Evolutionary conservation across 2,329 filamentous ascomycete species (phyloP), one percentile per base, ranked within the genome.

Genomic region (Fusarium clavum): DNA sequence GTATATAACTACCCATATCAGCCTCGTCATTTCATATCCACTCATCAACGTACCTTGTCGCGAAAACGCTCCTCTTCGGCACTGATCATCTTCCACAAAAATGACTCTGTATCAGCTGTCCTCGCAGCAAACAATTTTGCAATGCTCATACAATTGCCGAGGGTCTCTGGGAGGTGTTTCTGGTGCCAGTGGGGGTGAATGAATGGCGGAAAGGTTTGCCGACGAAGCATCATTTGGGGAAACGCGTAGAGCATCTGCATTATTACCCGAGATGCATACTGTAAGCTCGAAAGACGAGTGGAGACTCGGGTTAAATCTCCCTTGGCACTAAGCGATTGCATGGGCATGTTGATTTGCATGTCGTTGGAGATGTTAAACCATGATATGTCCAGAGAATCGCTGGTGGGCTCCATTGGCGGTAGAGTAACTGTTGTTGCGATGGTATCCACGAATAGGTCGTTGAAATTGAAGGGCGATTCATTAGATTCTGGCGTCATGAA

Each of bases 201-300:
- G 8, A 79, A 79, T 0, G 77, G 77, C 3, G 77, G 77, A 32
- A 79, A 73, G 1, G 66, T 77, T 9, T 76, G 70, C 2, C 74
- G 74, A 9, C 75, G 69, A 10, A 75, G 67, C 77, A 79, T 79
- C 77, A 77, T 77, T 11, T 69, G 74, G 0, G 77, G 77, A 34
- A 76, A 79, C 1, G 76, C 67, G 22, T 75, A 69, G 2, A 78
- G 52, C 2, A 67, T 70, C 13, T 76, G 72, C 12, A 70, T 54
- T 14, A 78, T 73, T 2, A 78, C 57, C 1, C 59, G 60, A 0
- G 75, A 71, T 5, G 73, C 71, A 14, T 69, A 61, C 14, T 71
- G 66, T 3, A 60, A 30, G 2, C 49, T 61, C 9, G 63, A 54
- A 6, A 48, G 55, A 1, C 54, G 57, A 9, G 61, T 57, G 1